These are phyloP conservation scores for Myriosclerotinia scirpicola DNA, from an alignment of 2,329 filamentous ascomycete genomes.

Conservation along the genomic window DNA sequence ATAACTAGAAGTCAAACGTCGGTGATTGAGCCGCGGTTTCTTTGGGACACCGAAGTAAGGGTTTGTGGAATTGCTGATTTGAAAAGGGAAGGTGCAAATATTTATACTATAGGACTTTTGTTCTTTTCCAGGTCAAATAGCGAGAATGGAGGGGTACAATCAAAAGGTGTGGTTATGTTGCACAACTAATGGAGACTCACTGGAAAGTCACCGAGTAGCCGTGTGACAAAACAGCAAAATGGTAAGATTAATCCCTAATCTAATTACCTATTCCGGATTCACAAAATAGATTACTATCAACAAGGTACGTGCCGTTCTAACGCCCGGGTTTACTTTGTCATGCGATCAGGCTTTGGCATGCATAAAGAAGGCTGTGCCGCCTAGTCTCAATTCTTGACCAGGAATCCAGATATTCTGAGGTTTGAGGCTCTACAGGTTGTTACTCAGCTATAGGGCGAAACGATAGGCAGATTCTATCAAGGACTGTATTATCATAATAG, in stretches of 20 bases:
- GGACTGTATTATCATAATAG: not conserved
- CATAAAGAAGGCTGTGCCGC: conserved; percentile 8
- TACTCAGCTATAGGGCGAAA: not conserved
- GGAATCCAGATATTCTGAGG: not conserved
- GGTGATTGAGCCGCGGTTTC: not conserved
- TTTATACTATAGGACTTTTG: not conserved
- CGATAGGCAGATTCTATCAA: not conserved
- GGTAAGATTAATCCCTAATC: not conserved
- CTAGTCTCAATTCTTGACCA: not conserved
- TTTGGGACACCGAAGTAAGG: conserved; percentile 2
- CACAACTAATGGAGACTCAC: conserved; percentile 1
- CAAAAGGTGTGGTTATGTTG: conserved; percentile 8
- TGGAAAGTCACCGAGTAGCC: conserved; percentile 14
- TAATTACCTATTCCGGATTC: not conserved
- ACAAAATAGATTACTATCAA: not conserved
- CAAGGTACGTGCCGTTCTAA: conserved; percentile 5
- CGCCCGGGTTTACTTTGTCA: conserved; percentile 13
- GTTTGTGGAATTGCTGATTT: not conserved
- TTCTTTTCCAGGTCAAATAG: not conserved
- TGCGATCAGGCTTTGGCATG: conserved; percentile 21
- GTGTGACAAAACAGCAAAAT: conserved; percentile 14
- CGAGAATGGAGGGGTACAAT: conserved; percentile 10
- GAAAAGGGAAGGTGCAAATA: not conserved
- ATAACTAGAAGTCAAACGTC: conserved; percentile 15
- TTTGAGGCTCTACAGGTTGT: conserved; percentile 5